These are phyloP conservation scores for Nicotiana knightiana DNA, from an alignment of 257 asterid genomes.

Conservation along the genomic window DNA sequence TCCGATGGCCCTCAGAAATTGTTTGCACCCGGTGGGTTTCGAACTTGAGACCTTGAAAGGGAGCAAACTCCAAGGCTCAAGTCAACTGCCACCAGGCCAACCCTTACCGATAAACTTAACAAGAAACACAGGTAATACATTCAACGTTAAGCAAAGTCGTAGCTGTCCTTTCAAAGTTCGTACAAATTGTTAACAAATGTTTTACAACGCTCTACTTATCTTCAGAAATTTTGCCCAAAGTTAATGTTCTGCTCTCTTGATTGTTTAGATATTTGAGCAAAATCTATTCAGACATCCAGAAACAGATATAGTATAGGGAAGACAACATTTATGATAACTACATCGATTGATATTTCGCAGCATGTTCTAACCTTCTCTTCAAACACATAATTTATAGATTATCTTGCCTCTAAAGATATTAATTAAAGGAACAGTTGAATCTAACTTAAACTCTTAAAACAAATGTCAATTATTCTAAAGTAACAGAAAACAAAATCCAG, in stretches of 20 bases:
- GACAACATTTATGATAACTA: background rate
- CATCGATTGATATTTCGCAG: background rate
- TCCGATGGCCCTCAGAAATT: too few species aligned
- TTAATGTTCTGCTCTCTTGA: background rate
- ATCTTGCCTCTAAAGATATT: slow-evolving; percentile 10
- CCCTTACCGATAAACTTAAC: too few species aligned
- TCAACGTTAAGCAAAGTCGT: too few species aligned
- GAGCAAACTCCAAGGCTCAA: too few species aligned
- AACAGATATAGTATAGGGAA: background rate
- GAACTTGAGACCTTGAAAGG: too few species aligned
- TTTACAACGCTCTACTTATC: too few species aligned
- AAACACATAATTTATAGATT: slow-evolving; percentile 26
- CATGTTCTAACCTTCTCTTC: slow-evolving; percentile 5
- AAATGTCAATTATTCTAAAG: slow-evolving; percentile 7
- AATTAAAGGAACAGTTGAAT: background rate
- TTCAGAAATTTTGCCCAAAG: too few species aligned
- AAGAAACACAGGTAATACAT: too few species aligned
- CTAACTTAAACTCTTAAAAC: slow-evolving; percentile 19
- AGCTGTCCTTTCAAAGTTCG: too few species aligned
- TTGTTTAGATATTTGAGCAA: background rate
- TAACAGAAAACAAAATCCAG: slow-evolving; percentile 12
- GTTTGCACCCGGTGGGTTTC: too few species aligned
- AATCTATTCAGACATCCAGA: background rate
- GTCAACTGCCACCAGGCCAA: too few species aligned
- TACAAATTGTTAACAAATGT: too few species aligned